Evolutionary conservation across 2,329 filamentous ascomycete species (phyloP), one percentile per base, ranked within the genome.

Genomic region (Aspergillus sp.): DNA sequence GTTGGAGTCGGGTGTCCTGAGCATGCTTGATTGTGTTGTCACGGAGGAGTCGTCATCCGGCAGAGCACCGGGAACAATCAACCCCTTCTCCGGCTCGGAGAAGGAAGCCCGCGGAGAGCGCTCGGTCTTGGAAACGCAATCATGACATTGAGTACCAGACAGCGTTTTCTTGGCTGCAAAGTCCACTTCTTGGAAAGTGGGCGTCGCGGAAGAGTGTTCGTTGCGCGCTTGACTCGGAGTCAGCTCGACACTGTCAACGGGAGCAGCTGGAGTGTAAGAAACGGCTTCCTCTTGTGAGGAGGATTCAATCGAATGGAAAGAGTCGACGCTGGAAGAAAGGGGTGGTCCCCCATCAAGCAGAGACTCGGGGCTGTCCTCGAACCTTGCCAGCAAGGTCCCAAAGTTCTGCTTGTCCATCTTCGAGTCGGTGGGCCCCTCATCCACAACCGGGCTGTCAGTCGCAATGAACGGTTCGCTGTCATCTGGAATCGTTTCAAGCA

Each of bases 311-410:
- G 35, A 75, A 76, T n/a, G 75, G 76, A 20, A 42, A 20, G 40
- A 42, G 6, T 73, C 73, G 4, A 65, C 58, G 40, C 69, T 74
- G 20, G 72, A 75, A 19, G 69, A 64, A 10, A 69, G 59, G 8
- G 65, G 62, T 33, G 49, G 54, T 35, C 67, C 65, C 44, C 62
- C 62, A 36, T 68, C 64, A 41, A 52, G 47, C 16, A 66, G 62
- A 26, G 55, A 47, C 49, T 65, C 64, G 6, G 65, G 43, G 5
- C 60, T 60, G 33, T 66, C 63, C 49, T 74, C 65, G 51, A 74
- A 74, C 50, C 65, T 73, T 50, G 65, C 70, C 50, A 71, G 65
- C 47, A 74, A 61, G 51, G 65, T 68, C 32, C 67, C 65, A 48
- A 75, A 69, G 32, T 64, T 68, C 26, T 63, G 60, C 13, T 60